These are phyloP conservation scores for Eimeria mitis DNA, from an alignment of 169 alveolate species.

Conservation along the genomic window DNA sequence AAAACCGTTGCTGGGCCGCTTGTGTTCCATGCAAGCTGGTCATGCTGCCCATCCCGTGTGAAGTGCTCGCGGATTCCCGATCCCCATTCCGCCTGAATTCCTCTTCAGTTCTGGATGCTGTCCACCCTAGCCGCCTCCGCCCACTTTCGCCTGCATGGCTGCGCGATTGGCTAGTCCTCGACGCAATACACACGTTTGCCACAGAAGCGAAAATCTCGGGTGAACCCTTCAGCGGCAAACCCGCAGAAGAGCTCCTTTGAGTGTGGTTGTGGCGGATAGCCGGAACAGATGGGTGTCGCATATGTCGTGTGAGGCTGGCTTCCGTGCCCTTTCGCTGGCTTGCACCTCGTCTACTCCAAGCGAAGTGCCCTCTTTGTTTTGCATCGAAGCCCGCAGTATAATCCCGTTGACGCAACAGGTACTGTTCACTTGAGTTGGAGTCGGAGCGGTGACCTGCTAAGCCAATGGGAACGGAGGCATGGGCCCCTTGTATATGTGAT, in stretches of 20 bases:
- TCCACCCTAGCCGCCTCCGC: not conserved
- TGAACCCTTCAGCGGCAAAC: not conserved
- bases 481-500: not conserved
- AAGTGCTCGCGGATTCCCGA: not conserved
- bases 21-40: not conserved
- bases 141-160: not conserved
- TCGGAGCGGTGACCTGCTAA: not conserved
- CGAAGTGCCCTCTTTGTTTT: not conserved
- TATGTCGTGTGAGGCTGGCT: too few relatives aligned
- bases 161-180: not conserved
- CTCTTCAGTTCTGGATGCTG: not conserved
- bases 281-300: not conserved
- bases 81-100: not conserved
- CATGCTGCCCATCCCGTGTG: not conserved
- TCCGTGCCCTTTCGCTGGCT: not conserved
- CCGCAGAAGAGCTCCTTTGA: not conserved
- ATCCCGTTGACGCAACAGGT: not conserved
- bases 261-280: not conserved
- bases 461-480: not conserved
- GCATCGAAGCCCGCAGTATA: not conserved
- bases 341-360: not conserved
- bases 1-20: not conserved
- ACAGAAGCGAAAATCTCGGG: not conserved
- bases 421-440: not conserved
- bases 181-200: not conserved